Evolutionary conservation across 108 stramenopile species (phyloP).

Genomic region (Fistulifera pelliculosa): DNA sequence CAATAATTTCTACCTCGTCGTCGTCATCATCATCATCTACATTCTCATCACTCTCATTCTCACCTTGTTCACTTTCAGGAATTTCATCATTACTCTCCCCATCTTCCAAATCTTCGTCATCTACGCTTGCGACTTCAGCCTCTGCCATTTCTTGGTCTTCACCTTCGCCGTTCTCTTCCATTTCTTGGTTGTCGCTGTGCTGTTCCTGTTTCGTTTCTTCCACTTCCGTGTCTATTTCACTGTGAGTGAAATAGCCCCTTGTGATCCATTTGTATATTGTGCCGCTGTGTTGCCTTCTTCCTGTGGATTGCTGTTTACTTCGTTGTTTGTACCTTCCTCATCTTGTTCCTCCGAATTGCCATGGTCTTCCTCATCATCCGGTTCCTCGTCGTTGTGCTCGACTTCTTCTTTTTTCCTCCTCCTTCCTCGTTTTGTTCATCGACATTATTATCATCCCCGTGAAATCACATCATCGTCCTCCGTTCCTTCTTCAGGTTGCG

Average conservation of each 20-base stretch:
- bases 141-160: constrained; percentile 4
- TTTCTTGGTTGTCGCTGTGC: not conserved
- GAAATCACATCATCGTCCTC: not conserved
- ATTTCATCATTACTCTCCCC: not conserved
- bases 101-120: not conserved
- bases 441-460: not conserved
- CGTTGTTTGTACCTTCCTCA: not conserved
- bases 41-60: not conserved
- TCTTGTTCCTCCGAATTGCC: not conserved
- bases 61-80: not conserved
- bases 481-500: not conserved
- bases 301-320: not conserved
- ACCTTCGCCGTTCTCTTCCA: not conserved
- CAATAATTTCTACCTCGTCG: not conserved
- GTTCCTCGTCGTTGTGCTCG: constrained; percentile 1
- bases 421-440: not conserved
- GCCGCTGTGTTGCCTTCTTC: not conserved
- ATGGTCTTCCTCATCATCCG: constrained; percentile 1
- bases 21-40: not conserved
- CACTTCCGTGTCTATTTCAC: not conserved
- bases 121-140: not conserved
- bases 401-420: constrained; percentile 6
- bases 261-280: not conserved
- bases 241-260: not conserved
- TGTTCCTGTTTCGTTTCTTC: not conserved